Percentiles rank a stretch among this genome's conserved stretches.
Conservation (phyloP, 345 rosid species). For the Citrus trifoliata region DNA sequence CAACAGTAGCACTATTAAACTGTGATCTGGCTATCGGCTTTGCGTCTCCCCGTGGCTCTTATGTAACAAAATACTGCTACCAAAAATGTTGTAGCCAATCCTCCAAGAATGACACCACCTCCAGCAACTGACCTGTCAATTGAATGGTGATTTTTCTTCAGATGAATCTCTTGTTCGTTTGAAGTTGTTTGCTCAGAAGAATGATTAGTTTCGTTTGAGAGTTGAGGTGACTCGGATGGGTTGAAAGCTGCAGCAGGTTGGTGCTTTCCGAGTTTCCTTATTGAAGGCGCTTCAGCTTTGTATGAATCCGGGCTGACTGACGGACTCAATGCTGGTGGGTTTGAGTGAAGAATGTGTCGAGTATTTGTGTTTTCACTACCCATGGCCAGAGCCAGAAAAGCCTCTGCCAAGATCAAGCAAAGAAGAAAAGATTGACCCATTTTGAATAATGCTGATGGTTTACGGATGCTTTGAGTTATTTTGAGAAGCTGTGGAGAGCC, state of each 20-base stretch:
- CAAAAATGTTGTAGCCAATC: slow-evolving; percentile 65
- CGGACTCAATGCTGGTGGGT: slow-evolving; percentile 21
- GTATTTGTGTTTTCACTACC: slow-evolving; percentile 9
- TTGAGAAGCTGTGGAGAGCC: neutral
- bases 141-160: slow-evolving; percentile 37
- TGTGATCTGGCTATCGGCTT: slow-evolving; percentile 15
- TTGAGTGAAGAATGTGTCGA: slow-evolving; percentile 2
- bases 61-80: slow-evolving; percentile 69
- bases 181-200: slow-evolving; percentile 13
- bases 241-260: slow-evolving; percentile 13
- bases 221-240: slow-evolving; percentile 23
- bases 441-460: neutral
- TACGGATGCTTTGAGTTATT: slow-evolving; percentile 3
- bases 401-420: slow-evolving; percentile 26
- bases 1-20: neutral
- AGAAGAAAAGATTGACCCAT: slow-evolving; percentile 30
- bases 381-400: slow-evolving; percentile 28
- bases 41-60: slow-evolving; percentile 62
- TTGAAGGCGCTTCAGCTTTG: slow-evolving; percentile 26
- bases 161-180: slow-evolving; percentile 7
- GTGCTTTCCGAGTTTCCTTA: slow-evolving; percentile 49
- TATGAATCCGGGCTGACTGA: neutral
- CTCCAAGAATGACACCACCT: slow-evolving; percentile 74
- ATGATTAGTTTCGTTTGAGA: neutral
- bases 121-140: slow-evolving; percentile 71